Percentiles rank a stretch among this genome's conserved stretches.
These are phyloP conservation scores for Cladosporium phlei DNA, from an alignment of 2,329 filamentous ascomycete species.

Conservation along the genomic window DNA sequence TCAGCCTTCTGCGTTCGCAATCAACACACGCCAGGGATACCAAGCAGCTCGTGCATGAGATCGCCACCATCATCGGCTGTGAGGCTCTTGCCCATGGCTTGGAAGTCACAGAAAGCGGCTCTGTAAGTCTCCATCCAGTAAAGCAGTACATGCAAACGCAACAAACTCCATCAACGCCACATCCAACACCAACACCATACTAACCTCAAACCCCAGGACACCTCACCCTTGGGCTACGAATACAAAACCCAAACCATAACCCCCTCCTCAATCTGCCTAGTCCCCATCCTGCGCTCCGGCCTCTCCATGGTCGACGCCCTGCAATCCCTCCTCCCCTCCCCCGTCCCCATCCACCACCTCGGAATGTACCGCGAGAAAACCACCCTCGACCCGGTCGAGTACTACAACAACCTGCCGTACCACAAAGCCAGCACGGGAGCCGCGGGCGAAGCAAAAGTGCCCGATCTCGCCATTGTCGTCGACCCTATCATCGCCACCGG, in stretches of 20 bases:
- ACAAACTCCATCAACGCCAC: too few relatives aligned
- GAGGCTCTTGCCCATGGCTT: constrained; percentile 71
- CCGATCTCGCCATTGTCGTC: constrained; percentile 72
- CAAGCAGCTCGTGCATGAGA: constrained; percentile 78
- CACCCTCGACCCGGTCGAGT: constrained; percentile 85
- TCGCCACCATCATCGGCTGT: constrained; percentile 72
- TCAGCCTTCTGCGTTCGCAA: constrained; percentile 79
- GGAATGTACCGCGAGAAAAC: constrained; percentile 88
- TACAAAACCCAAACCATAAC: constrained; percentile 63
- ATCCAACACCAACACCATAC: neutral
- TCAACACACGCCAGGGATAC: constrained; percentile 68
- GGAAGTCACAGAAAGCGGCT: constrained; percentile 53
- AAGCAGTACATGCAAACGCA: too few relatives aligned
- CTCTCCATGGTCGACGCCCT: constrained; percentile 87
- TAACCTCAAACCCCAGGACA: constrained; percentile 50
- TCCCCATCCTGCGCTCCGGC: constrained; percentile 89
- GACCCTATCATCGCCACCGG: constrained; percentile 94
- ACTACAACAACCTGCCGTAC: constrained; percentile 94
- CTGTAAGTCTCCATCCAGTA: constrained; percentile 48
- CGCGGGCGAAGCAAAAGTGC: constrained; percentile 40
- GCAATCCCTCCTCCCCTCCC: constrained; percentile 71
- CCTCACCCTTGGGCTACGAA: constrained; percentile 71
- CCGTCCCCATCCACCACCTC: constrained; percentile 85
- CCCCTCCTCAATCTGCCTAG: constrained; percentile 67
- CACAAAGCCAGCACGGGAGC: constrained; percentile 50